Evolutionary conservation across 768 basidiomycete species (phyloP).

Genomic region (Leccinum pellstonianum): DNA sequence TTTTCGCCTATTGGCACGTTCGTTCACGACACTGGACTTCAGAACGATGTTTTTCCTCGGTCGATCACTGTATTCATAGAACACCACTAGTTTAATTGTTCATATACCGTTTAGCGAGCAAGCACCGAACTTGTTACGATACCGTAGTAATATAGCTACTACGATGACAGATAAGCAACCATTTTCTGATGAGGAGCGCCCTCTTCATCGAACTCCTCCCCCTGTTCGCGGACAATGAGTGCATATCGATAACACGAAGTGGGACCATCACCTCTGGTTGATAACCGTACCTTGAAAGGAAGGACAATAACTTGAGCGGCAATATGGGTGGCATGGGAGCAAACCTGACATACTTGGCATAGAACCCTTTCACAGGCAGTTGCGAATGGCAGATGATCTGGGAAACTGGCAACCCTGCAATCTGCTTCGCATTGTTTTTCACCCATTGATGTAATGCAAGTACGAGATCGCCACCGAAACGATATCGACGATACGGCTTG

Average conservation of each 20-base stretch:
- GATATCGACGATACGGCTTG: constrained; percentile 58
- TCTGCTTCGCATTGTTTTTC: constrained; percentile 35
- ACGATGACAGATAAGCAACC: constrained; percentile 54
- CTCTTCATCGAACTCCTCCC: constrained; percentile 75
- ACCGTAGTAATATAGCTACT: constrained; percentile 30
- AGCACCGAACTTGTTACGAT: constrained; percentile 24
- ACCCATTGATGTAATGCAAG: constrained; percentile 60
- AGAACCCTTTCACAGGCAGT: constrained; percentile 66
- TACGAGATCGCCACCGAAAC: constrained; percentile 69
- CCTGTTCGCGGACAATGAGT: constrained; percentile 42
- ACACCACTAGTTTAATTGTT: constrained; percentile 34
- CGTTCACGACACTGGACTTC: constrained; percentile 33
- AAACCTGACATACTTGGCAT: constrained; percentile 56
- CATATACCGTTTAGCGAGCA: constrained; percentile 26
- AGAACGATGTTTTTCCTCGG: constrained; percentile 35
- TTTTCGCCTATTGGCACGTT: constrained; percentile 19
- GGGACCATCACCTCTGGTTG: constrained; percentile 52
- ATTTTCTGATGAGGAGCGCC: constrained; percentile 87
- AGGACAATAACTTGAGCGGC: constrained; percentile 5
- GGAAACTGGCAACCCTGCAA: constrained; percentile 28
- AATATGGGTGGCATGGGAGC: constrained; percentile 12
- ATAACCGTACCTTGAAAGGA: constrained; percentile 62
- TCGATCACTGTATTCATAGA: constrained; percentile 43
- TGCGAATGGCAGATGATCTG: constrained; percentile 69
- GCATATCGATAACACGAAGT: constrained; percentile 22